Evolutionary conservation across 257 asterid genomes (phyloP), one percentile per base, ranked within the genome.

Genomic region (Solanum sejunctum): DNA sequence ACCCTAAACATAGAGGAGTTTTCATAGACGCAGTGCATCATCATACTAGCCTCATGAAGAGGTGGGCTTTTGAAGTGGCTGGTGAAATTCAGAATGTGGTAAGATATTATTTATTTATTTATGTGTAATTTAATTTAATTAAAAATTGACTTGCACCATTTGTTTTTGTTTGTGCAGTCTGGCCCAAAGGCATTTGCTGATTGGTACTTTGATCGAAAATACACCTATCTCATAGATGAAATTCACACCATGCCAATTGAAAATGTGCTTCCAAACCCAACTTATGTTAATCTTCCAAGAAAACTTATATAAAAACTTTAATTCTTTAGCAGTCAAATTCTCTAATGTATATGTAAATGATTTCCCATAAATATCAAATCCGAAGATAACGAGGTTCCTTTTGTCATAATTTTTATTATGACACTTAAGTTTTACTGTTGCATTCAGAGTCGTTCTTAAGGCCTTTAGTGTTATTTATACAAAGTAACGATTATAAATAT

Each of bases 171-270:
- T 82, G 21, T 63, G 75, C 85, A 82, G 85, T 21, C 26, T 6
- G 28, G 45, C 10, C 23, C 32, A 61, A 63, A 47, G 21, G 60
- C 75, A 45, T 82, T 82, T 82, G 45, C 78, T 61, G 85, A 82
- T 52, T 82, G 85, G 85, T 82, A 82, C 47, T 82, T 82, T 26
- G 85, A 61, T n/a, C 55, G 72, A 17, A 82, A 82, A 12, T 77
- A 77, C 82, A 23, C 23, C 13, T 77, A 77, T 77, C 23, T 77
- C 10, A 51, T 51, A 77, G 82, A 77, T 49, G 3, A 51, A 26
- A 11, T 3, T 0, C 45, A 17, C 28, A 10, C 36, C 23, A 51
- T 77, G 82, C 82, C 82, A 26, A 0, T 49, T 45, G n/a, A 20
- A 75, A 75, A 75, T 49, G 2, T 2, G 9, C 0, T 26, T 21